phyloP scores from a whole-genome alignment of 805 yeast genomes.

The Saturnispora bothae region DNA sequence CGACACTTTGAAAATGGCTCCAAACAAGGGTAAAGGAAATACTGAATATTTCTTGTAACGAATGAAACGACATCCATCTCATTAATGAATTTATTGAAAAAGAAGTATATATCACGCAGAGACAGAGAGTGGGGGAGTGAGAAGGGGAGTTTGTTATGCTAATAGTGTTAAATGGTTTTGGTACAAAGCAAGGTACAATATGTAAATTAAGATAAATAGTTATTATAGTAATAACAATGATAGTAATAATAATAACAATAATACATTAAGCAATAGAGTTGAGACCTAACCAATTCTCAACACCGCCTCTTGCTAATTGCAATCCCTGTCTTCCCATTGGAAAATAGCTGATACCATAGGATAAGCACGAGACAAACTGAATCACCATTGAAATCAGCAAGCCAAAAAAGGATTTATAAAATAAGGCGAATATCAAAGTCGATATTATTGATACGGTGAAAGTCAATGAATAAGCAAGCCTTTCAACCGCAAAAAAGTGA shows the following conservation, averaged over 20 bases:
- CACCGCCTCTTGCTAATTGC: conserved; percentile 33
- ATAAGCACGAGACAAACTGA: conserved; percentile 69
- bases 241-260: too few relatives aligned
- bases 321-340: conserved; percentile 81
- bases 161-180: too few relatives aligned
- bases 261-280: too few relatives aligned
- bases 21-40: conserved; percentile 26
- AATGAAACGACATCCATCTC: too few relatives aligned
- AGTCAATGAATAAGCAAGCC: conserved; percentile 63
- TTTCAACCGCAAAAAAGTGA: conserved; percentile 58
- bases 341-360: conserved; percentile 80
- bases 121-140: too few relatives aligned
- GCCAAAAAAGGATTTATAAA: conserved; percentile 51
- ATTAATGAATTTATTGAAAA: too few relatives aligned
- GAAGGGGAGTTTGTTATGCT: too few relatives aligned
- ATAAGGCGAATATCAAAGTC: conserved; percentile 62
- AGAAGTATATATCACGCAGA: too few relatives aligned
- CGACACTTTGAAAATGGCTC: conserved; percentile 37
- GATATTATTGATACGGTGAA: conserved; percentile 53
- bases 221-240: too few relatives aligned
- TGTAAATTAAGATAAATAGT: too few relatives aligned
- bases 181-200: too few relatives aligned
- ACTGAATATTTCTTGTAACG: conserved; percentile 29
- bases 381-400: conserved; percentile 60
- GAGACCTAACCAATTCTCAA: conserved; percentile 21